Evolutionary conservation across 208 protist genomes (phyloP), one percentile per base, ranked within the genome.

Genomic region (Trypanosoma lewisi): DNA sequence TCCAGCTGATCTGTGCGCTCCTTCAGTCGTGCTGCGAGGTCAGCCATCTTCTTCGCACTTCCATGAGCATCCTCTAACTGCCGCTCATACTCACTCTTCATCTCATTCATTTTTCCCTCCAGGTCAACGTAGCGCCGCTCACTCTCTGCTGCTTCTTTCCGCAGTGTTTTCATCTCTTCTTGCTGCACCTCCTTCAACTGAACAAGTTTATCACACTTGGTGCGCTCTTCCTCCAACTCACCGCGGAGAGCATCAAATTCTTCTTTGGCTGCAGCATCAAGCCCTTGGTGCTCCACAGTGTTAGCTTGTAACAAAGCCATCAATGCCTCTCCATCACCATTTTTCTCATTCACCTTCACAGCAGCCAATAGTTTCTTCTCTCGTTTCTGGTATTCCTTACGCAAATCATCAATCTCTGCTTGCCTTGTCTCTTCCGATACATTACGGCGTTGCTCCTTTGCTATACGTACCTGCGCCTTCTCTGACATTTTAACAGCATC

Each of bases 1-100:
- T 86, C 74, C 21, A 92, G 60, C 65, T 94, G 85, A 17, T 89
- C 81, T 0, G 77, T 63, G 21, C 88, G 84, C 60, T 94, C 83
- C 30, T 70, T 69, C 30, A 94, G 67, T 17, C 78, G 73, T 16
- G 36, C 63, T 62, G 84, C 70, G 5, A 92, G 63, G 5, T 67
- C 65, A 12, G 31, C 30, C 17, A 91, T 61, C 39, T 88, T 75
- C 21, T 76, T 75, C 33, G 39, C 66, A 21, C 69, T 75, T 23
- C 31, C 53, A 19, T 52, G 5, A 1, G 77, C 64, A 28, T 69
- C 66, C 33, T 67, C 63, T 7, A 87, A 70, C 58, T 75, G 78
- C 12, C 67, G 75, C 64, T 88, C 77, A 59, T 77, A 91, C 34
- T 82, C 83, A 17, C 61, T 73, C 55, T 70, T 59, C 49, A 87